Conservation (phyloP, 306 rosid species). For the Prunus mira region DNA sequence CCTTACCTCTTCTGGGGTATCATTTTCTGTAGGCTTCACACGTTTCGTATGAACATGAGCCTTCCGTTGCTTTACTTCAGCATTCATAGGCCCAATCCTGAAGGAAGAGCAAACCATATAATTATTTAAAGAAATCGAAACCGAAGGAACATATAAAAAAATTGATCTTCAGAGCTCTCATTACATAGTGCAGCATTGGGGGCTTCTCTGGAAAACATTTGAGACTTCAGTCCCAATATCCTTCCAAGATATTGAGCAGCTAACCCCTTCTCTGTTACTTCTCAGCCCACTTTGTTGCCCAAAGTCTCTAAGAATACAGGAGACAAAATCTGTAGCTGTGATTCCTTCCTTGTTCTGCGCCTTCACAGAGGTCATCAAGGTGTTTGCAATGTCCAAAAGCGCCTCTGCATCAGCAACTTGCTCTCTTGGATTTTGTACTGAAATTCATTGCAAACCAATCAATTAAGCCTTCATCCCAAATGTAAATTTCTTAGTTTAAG, state of each 20-base stretch:
- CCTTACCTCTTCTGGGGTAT: constrained; percentile 68
- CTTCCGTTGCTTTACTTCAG: constrained; percentile 58
- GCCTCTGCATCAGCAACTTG: constrained; percentile 95
- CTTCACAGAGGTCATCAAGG: constrained; percentile 53
- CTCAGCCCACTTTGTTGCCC: constrained; percentile 7
- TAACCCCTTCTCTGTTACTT: background rate
- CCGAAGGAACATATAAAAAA: background rate
- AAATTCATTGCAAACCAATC: constrained; percentile 1
- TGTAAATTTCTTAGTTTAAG: background rate
- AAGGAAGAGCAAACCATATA: background rate
- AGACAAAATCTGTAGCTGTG: constrained; percentile 64
- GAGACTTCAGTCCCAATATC: constrained; percentile 57
- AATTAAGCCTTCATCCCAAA: background rate
- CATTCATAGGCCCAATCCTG: constrained; percentile 93
- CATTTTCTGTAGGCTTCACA: constrained; percentile 37
- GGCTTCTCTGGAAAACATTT: constrained; percentile 45
- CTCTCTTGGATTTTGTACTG: constrained; percentile 84
- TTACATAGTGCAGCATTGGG: constrained; percentile 72
- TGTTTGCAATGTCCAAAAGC: constrained; percentile 59
- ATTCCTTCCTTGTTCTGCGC: constrained; percentile 58
- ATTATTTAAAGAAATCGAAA: background rate
- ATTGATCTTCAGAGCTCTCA: background rate
- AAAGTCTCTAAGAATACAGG: constrained; percentile 46
- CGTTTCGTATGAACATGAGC: constrained; percentile 30
- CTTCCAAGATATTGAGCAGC: constrained; percentile 46